Percentiles rank a stretch among this genome's conserved stretches.
These are phyloP conservation scores for Xylariaceae sp. DNA, from an alignment of 2,329 filamentous ascomycete genomes.

Conservation along the genomic window DNA sequence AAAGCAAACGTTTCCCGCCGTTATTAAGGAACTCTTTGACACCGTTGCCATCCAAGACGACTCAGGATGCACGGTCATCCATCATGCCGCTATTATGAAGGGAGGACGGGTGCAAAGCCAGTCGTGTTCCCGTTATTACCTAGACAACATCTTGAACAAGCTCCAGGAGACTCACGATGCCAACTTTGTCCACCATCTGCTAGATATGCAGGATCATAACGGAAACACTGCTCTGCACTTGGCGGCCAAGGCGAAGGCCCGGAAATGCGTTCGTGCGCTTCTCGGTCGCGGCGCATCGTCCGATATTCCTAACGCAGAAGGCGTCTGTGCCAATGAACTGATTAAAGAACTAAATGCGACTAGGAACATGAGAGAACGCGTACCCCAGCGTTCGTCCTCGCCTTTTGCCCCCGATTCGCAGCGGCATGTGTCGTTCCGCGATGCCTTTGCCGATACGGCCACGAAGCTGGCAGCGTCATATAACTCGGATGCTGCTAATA, in stretches of 20 bases:
- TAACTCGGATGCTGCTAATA: constrained; percentile 61
- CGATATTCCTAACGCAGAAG: constrained; percentile 74
- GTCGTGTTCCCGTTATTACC: constrained; percentile 85
- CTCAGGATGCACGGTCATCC: constrained; percentile 82
- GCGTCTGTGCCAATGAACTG: constrained; percentile 77
- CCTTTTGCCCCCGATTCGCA: constrained; percentile 60
- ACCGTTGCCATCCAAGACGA: constrained; percentile 77
- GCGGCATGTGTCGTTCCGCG: constrained; percentile 49
- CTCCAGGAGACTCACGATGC: constrained; percentile 73
- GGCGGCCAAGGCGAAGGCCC: constrained; percentile 74
- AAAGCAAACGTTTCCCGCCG: constrained; percentile 79
- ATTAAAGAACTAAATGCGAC: constrained; percentile 70
- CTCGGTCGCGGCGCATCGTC: constrained; percentile 75
- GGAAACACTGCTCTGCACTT: constrained; percentile 81
- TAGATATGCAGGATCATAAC: constrained; percentile 77
- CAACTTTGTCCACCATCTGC: constrained; percentile 67
- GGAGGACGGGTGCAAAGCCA: constrained; percentile 76
- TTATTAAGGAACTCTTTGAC: constrained; percentile 76
- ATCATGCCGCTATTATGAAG: constrained; percentile 88
- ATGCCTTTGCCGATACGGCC: constrained; percentile 42
- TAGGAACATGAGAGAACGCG: constrained; percentile 56
- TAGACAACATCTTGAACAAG: constrained; percentile 84
- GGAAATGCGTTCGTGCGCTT: constrained; percentile 79
- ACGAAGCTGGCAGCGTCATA: constrained; percentile 42
- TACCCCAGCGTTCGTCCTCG: constrained; percentile 70